Evolutionary conservation across 2,329 filamentous ascomycete species (phyloP).

Genomic region (Pseudonectria buxi): DNA sequence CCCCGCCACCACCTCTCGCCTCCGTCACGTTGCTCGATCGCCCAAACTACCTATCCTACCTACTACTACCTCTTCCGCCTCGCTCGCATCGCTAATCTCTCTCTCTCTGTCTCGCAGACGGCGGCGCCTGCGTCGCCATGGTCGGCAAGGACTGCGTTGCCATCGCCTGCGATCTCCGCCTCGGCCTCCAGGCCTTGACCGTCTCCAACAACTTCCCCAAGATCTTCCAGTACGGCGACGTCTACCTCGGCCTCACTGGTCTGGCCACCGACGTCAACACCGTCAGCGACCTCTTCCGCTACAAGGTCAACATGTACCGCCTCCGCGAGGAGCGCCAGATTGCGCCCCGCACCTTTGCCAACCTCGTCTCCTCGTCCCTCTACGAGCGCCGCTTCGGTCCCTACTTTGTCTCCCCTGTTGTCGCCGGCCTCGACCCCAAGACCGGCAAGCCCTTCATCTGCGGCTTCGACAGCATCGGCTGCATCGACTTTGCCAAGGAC

Average conservation of each 20-base stretch:
- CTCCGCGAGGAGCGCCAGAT: constrained; percentile 97
- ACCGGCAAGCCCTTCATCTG: constrained; percentile 95
- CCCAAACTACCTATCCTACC: too few species aligned
- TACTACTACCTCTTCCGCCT: neutral
- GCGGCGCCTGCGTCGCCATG: constrained; percentile 96
- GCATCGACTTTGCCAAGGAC: constrained; percentile 99
- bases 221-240: constrained; percentile 94
- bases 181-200: constrained; percentile 92
- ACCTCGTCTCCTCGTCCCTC: constrained; percentile 82
- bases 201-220: constrained; percentile 99
- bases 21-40: neutral
- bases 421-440: constrained; percentile 92
- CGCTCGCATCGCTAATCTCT: constrained; percentile 7
- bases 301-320: constrained; percentile 99
- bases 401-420: constrained; percentile 91
- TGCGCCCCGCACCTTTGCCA: constrained; percentile 88
- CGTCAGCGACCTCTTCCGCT: constrained; percentile 94
- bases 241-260: constrained; percentile 91
- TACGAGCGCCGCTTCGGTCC: constrained; percentile 96
- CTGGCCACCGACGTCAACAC: constrained; percentile 94
- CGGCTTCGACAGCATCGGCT: constrained; percentile 97
- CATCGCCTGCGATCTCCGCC: constrained; percentile 96
- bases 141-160: constrained; percentile 99
- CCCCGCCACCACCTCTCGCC: constrained; percentile 2
- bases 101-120: constrained; percentile 43